Conservation (phyloP, 2,329 filamentous ascomycete species). For the Botrytis porri region DNA sequence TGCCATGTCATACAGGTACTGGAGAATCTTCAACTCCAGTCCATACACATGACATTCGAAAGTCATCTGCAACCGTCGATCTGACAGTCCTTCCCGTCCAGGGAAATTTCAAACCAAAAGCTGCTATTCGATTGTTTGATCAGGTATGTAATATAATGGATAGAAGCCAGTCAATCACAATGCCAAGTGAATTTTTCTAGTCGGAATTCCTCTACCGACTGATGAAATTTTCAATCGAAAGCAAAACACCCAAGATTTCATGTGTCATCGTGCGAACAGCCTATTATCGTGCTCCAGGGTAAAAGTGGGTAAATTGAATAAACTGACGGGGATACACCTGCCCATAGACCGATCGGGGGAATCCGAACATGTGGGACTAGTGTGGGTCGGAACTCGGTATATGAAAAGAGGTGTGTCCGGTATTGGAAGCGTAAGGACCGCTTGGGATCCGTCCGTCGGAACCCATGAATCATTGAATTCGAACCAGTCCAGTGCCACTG, state of each 20-base stretch:
- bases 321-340: not conserved
- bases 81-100: not conserved
- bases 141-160: not conserved
- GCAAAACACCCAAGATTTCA: not conserved
- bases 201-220: conserved; percentile 18
- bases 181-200: not conserved
- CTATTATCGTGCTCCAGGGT: conserved; percentile 5
- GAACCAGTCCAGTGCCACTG: not conserved
- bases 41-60: not conserved
- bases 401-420: not conserved
- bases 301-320: conserved; percentile 11
- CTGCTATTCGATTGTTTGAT: not conserved
- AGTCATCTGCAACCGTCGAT: not conserved
- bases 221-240: not conserved
- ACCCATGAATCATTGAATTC: not conserved
- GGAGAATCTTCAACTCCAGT: not conserved
- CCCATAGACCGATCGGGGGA: not conserved
- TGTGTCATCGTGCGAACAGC: conserved; percentile 17
- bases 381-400: conserved; percentile 12
- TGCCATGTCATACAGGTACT: not conserved
- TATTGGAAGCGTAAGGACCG: conserved; percentile 5
- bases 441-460: conserved; percentile 5
- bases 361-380: not conserved
- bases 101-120: not conserved
- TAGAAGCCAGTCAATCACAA: not conserved